These are phyloP conservation scores for Nemania serpens DNA, from an alignment of 2,329 filamentous ascomycete genomes.

Conservation along the genomic window DNA sequence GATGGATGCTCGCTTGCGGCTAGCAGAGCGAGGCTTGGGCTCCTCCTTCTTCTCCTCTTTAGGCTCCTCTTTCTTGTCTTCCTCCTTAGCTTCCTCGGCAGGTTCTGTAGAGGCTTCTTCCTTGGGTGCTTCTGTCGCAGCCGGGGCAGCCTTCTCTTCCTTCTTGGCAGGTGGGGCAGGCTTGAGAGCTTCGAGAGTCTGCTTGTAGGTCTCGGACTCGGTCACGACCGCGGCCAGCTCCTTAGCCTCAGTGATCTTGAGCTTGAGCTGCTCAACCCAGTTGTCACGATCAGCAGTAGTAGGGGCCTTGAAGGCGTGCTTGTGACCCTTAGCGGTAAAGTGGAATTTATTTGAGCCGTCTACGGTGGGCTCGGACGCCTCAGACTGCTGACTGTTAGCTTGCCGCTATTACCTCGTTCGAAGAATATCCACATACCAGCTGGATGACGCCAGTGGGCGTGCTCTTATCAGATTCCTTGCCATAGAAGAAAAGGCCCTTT, in stretches of 20 bases:
- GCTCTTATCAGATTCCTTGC: conserved; percentile 83
- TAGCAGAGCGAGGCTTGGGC: conserved; percentile 65
- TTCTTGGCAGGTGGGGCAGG: conserved; percentile 49
- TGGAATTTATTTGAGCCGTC: conserved; percentile 82
- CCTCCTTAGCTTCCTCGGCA: conserved; percentile 45
- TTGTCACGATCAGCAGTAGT: conserved; percentile 80
- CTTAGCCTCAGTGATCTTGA: conserved; percentile 84
- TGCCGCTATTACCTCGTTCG: neutral
- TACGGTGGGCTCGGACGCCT: conserved; percentile 71
- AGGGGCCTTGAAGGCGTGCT: conserved; percentile 90
- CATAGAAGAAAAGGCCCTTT: conserved; percentile 92
- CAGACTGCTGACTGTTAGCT: conserved; percentile 51
- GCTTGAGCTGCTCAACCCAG: conserved; percentile 86
- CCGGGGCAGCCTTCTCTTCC: conserved; percentile 51
- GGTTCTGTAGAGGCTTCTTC: conserved; percentile 41
- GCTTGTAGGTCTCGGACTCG: conserved; percentile 87
- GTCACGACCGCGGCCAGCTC: conserved; percentile 73
- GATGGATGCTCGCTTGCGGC: conserved; percentile 68
- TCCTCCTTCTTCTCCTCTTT: conserved; percentile 60
- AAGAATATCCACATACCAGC: conserved; percentile 63
- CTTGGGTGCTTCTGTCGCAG: conserved; percentile 40
- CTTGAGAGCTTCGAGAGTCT: conserved; percentile 73
- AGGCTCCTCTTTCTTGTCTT: conserved; percentile 51
- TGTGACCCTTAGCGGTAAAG: conserved; percentile 83
- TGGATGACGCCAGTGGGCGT: conserved; percentile 81